These are phyloP conservation scores for Phellinidium pouzarii DNA, from an alignment of 1,284 basidiomycete genomes.

Conservation along the genomic window DNA sequence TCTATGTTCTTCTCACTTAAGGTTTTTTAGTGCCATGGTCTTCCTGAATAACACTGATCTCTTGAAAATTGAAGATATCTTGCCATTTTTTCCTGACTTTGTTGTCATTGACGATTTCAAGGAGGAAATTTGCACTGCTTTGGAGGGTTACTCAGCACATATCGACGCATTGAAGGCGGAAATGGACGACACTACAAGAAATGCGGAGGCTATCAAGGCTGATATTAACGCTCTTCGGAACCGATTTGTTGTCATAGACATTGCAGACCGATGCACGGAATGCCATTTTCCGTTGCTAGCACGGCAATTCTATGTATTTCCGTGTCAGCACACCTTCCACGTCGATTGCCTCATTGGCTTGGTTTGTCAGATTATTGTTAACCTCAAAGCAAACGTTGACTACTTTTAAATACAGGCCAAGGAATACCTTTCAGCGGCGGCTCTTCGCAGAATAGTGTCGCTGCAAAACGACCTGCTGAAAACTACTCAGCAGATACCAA, in stretches of 20 bases:
- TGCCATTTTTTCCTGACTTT: slow-evolving; percentile 99
- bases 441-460: slow-evolving; percentile 76
- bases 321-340: slow-evolving; percentile 94
- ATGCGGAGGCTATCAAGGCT: slow-evolving; percentile 88
- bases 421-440: slow-evolving; percentile 77
- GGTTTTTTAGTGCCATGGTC: slow-evolving; percentile 74
- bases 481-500: slow-evolving; percentile 32
- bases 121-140: slow-evolving; percentile 92
- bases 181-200: slow-evolving; percentile 93
- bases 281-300: slow-evolving; percentile 75
- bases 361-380: slow-evolving; percentile 38
- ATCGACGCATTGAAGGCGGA: slow-evolving; percentile 89
- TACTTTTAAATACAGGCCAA: slow-evolving; percentile 57
- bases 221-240: slow-evolving; percentile 84
- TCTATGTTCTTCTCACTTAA: slow-evolving; percentile 10
- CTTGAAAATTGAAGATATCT: slow-evolving; percentile 96
- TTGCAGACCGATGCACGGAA: slow-evolving; percentile 78
- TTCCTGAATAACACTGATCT: slow-evolving; percentile 93
- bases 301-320: slow-evolving; percentile 97
- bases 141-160: slow-evolving; percentile 90
- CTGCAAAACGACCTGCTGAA: slow-evolving; percentile 80
- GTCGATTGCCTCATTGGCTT: slow-evolving; percentile 89
- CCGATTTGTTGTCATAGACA: slow-evolving; percentile 92
- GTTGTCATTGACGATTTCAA: slow-evolving; percentile 99
- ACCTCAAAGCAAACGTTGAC: not conserved